Base-by-base conservation (phyloP, 73 alveolate species). In the Paramecium primaurelia region DNA sequence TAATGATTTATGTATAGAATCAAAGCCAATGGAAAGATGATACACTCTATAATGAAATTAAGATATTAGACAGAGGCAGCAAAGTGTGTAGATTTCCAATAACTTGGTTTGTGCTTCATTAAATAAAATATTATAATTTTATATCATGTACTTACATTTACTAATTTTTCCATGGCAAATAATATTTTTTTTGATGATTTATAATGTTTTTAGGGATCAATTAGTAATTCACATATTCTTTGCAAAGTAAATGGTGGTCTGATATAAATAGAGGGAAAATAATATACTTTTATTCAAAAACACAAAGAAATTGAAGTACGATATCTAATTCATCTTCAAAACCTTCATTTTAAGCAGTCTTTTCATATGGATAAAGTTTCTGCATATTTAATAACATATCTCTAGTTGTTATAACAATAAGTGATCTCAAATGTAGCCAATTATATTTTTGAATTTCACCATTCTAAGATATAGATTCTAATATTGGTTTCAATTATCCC, bases 291-390 rank as follows among this genome's bases (percentile, higher is more conserved):
- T 75, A 38, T 75, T 75, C 88, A 38, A 75, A 75, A 36, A 36
- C 88, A 38, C 68, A 36, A n/a, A 75, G 60, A 38, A 75, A 75
- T 42, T 75, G 34, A 20, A 75, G 47, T 12, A 75, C 60, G 6
- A 75, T 75, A 75, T 75, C 88, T 42, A 75, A 38, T 42, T 75
- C 88, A 75, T 75, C 88, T 75, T 75, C 88, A 22, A 75, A 75
- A 12, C 88, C 88, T 42, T 75, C 88, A 14, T 30, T 32, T 32
- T 28, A 14, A 32, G 49, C 84, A 64, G 84, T 64, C 30, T 64
- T 75, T 38, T 75, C 60, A 20, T 75, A 75, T 7, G 88, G 88
- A 18, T 12, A 75, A 30, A 42, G 47, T 34, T 36, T 75, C 37
- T 75, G 60, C 60, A 75, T 42, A 38, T 75, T 75, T 4, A 75